Evolutionary conservation across 768 basidiomycete genomes (phyloP).

Genomic region (Sarcomyxa edulis): DNA sequence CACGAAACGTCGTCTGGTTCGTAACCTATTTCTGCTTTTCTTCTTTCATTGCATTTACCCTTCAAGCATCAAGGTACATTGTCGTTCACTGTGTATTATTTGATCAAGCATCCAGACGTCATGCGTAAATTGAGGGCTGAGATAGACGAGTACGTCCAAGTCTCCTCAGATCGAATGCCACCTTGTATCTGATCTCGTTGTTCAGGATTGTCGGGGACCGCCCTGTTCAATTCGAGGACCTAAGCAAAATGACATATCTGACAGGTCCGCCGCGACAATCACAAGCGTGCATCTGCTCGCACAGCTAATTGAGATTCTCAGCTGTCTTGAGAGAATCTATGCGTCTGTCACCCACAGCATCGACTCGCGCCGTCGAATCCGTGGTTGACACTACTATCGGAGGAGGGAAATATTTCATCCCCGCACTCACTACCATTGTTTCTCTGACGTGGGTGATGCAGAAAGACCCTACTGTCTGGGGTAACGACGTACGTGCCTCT

Average conservation of each 20-base stretch:
- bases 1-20: constrained; percentile 21
- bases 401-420: constrained; percentile 34
- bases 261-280: constrained; percentile 19
- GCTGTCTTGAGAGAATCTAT: constrained; percentile 34
- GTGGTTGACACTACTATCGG: constrained; percentile 31
- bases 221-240: constrained; percentile 30
- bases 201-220: constrained; percentile 37
- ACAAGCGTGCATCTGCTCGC: neutral
- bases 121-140: constrained; percentile 41
- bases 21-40: neutral
- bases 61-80: too few relatives aligned
- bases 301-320: constrained; percentile 7
- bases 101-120: constrained; percentile 37
- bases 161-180: too few relatives aligned
- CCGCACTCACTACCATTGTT: constrained; percentile 20
- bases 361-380: constrained; percentile 26
- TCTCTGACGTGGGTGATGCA: constrained; percentile 26
- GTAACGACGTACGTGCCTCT: constrained; percentile 35
- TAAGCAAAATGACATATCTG: constrained; percentile 38
- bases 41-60: constrained; percentile 13
- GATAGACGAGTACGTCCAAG: constrained; percentile 40
- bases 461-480: constrained; percentile 40
- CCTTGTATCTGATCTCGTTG: too few relatives aligned
- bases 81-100: constrained; percentile 36
- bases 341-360: constrained; percentile 32